Evolutionary conservation across 495 filamentous ascomycete species (phyloP).

Genomic region (Penicillium pancosmium): DNA sequence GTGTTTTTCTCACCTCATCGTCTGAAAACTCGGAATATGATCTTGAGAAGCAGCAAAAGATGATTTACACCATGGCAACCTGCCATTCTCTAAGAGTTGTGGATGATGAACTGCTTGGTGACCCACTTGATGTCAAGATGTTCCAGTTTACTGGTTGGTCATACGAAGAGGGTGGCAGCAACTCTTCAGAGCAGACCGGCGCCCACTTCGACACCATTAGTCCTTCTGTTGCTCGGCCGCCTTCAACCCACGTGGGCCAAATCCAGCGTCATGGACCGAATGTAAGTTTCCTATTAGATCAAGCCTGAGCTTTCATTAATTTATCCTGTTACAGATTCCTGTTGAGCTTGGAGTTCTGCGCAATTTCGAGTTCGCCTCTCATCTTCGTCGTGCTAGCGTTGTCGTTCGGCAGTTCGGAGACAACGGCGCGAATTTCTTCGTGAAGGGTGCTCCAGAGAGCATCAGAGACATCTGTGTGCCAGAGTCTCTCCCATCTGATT

Average conservation of each 20-base stretch:
- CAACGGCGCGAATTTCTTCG: constrained; percentile 78
- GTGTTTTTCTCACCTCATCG: constrained; percentile 50
- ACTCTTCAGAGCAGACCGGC: constrained; percentile 51
- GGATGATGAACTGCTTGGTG: constrained; percentile 86
- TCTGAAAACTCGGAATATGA: constrained; percentile 57
- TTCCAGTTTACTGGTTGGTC: constrained; percentile 96
- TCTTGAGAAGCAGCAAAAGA: constrained; percentile 66
- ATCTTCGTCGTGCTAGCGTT: constrained; percentile 92
- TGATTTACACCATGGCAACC: constrained; percentile 93
- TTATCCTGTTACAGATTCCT: constrained; percentile 27
- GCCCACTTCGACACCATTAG: constrained; percentile 65
- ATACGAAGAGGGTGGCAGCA: constrained; percentile 76
- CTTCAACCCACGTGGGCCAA: constrained; percentile 12
- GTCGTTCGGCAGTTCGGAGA: constrained; percentile 85
- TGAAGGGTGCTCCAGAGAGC: constrained; percentile 96
- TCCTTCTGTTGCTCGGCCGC: constrained; percentile 86
- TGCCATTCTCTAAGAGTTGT: constrained; percentile 90
- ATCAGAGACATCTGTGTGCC: constrained; percentile 89
- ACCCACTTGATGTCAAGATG: constrained; percentile 98
- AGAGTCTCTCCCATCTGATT: constrained; percentile 83
- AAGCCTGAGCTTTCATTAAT: background rate
- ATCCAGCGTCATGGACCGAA: constrained; percentile 24
- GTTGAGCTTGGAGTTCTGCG: constrained; percentile 87
- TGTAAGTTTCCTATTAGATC: constrained; percentile 22
- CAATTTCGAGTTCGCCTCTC: constrained; percentile 93